Evolutionary conservation across 2,329 filamentous ascomycete genomes (phyloP).

Genomic region (Apiospora koreana): DNA sequence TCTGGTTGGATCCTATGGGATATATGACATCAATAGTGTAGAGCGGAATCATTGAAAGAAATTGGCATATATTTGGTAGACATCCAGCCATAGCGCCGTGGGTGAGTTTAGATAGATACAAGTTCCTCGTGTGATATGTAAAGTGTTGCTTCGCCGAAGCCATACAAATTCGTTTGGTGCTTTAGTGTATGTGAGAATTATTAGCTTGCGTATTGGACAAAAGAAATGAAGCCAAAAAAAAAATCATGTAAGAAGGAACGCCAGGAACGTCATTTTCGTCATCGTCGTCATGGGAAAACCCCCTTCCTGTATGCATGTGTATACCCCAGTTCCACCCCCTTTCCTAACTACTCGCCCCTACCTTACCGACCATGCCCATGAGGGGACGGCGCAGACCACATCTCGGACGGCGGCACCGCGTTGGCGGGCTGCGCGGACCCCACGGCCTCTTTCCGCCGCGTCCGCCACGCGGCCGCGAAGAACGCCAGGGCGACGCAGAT

Average conservation of each 20-base stretch:
- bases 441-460: neutral
- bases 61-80: neutral
- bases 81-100: neutral
- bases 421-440: neutral
- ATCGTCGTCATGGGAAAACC: neutral
- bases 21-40: neutral
- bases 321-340: neutral
- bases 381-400: neutral
- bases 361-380: neutral
- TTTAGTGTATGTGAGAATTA: neutral
- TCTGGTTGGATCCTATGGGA: too few species aligned
- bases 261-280: conserved; percentile 3
- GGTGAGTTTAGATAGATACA: neutral
- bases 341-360: neutral
- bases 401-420: neutral
- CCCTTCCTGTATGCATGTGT: neutral
- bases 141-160: neutral
- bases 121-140: neutral
- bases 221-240: neutral
- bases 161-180: neutral
- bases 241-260: neutral
- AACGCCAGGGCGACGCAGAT: conserved; percentile 20
- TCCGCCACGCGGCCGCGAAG: neutral
- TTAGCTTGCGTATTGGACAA: neutral
- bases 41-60: neutral